Evolutionary conservation across 1,284 basidiomycete species (phyloP), one percentile per base, ranked within the genome.

Genomic region (Testicularia cyperi): DNA sequence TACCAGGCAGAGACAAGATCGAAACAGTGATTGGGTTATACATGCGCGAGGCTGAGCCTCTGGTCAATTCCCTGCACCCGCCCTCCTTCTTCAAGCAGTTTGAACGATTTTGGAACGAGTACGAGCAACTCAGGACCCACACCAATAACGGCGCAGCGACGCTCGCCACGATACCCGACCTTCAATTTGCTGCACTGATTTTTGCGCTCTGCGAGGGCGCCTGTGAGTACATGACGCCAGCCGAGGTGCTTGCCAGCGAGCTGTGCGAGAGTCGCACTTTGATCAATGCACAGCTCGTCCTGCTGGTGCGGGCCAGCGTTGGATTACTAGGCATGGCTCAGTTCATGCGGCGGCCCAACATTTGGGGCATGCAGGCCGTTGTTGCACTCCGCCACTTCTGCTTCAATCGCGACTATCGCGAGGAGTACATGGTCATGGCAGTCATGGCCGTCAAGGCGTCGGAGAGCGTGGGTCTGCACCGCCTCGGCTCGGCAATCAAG

Each of bases 401-500:
- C 31, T 57, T 51, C 46, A 63, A 63, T n/a, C 47, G 49, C 5
- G 51, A 55, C 15, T 42, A 54, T 38, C 49, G 49, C 21, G 49
- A 58, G 14, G 61, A 64, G 28, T 64, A 58, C 18, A 7, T 38
- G 5, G 26, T 46, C 10, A 33, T 64, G 6, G 26, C 14, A 16
- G 46, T 37, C 23, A 64, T 58, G 61, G 61, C 51, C 15, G 39
- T 64, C 41, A 57, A 47, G 38, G 49, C 61, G 12, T 46, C 63
- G 23, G 63, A 68, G 30, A 37, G 38, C 20, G 41, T 68, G 31
- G 68, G 63, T 5, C 39, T 66, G 36, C 58, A 68, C 25, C 44
- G 39, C 7, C 54, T 70, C 16, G 68, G 68, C 25, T 65, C 55
- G 2, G 68, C 68, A 6, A 38, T 53, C n/a, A 57, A 47, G 19